Base-by-base conservation (phyloP, 106 monocot species). In the Amphibolis antarctica region DNA sequence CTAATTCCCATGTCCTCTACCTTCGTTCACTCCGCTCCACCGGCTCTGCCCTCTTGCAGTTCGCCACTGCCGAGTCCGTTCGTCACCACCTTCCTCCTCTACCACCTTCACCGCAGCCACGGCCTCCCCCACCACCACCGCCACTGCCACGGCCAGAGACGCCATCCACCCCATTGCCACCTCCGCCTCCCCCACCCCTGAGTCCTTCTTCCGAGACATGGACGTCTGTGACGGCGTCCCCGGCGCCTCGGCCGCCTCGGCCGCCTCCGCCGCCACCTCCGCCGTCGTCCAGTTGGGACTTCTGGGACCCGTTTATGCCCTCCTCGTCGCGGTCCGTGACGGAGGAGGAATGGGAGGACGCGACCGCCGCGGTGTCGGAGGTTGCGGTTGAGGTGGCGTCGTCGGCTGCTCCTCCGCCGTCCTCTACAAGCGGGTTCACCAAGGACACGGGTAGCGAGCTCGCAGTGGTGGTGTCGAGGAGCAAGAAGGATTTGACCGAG, bases 271-370 rank as follows among this genome's bases (percentile, higher is more conserved):
- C 81, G 5, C 86, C 89, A 0, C 77, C 75, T 0, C 82, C 72
- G 12, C 46, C 70, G 22, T 75, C 82, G 46, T 83, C 76, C 0
- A 66, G 78, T 45, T 94, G 89, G 94, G 86, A 96, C 28, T 96
- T 89, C 49, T 89, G 89, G 94, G 86, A 96, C 79, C 86, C 86
- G 0, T 96, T 89, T 62, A 53, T 57, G 14, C 83, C 83, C 2
- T 73, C 80, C 28, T 81, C 85, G 15, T 75, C 83, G 11, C 66
- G 79, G 24, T 77, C 81, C 12, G 74, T 47, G 1, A 64, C 70
- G 9, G 72, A 78, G 19, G 93, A 86, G 44, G 80, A 82, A 27
- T 82, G 82, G 86, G 89, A 88, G 25, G 85, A 83, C 46, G 66
- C 55, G 23, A 50, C 78, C 45, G 69, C 80, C 27, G 69, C 54